Percentiles rank a stretch among this genome's conserved stretches.
Conservation (phyloP, 2,329 filamentous ascomycete genomes). For the Aureobasidium melanogenum region DNA sequence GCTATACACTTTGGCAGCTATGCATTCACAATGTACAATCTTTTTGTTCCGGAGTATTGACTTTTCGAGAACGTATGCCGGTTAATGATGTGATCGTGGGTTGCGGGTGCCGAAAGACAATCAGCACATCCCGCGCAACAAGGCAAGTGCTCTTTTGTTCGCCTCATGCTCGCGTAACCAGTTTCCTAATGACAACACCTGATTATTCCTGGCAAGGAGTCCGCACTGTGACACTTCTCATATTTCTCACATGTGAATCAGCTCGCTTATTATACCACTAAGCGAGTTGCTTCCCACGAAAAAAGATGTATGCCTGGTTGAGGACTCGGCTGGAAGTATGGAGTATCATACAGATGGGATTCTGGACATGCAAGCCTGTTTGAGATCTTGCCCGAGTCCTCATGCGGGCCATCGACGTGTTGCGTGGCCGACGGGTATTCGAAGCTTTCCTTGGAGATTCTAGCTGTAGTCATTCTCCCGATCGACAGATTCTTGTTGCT, state of each 20-base stretch:
- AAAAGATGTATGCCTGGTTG: background rate
- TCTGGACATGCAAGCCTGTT: background rate
- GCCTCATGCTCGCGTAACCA: background rate
- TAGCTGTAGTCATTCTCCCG: background rate
- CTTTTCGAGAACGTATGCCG: background rate
- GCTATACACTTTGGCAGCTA: background rate
- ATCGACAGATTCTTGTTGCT: background rate
- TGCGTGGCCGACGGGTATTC: too few relatives aligned
- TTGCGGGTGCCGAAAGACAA: too few relatives aligned
- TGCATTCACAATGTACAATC: background rate
- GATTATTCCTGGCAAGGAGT: background rate
- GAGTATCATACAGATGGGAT: background rate
- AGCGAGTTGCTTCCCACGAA: background rate
- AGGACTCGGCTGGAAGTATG: background rate
- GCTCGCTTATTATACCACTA: background rate
- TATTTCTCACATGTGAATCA: background rate
- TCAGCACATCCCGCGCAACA: too few relatives aligned
- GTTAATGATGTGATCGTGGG: background rate
- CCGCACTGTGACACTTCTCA: too few relatives aligned
- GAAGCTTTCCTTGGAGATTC: too few relatives aligned
- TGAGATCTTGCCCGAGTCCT: background rate
- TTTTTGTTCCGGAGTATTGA: background rate
- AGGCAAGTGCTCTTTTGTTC: background rate
- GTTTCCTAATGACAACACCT: background rate
- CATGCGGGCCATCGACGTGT: too few relatives aligned